These are phyloP conservation scores for Millerozyma acaciae DNA, from an alignment of 805 yeast species.

Conservation along the genomic window DNA sequence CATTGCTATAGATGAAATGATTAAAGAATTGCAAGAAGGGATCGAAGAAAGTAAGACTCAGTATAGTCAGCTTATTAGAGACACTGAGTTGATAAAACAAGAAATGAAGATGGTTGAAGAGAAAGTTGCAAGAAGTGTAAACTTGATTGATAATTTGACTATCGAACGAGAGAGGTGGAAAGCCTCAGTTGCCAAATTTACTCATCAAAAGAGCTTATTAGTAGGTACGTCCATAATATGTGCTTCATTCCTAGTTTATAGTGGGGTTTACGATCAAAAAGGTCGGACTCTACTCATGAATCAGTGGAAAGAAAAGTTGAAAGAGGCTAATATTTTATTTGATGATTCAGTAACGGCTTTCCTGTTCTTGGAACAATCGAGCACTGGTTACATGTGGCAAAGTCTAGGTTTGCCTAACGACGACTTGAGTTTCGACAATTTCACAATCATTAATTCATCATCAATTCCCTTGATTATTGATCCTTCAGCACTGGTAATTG, in stretches of 20 bases:
- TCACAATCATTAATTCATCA: constrained; percentile 44
- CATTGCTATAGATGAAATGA: constrained; percentile 77
- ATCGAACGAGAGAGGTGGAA: constrained; percentile 75
- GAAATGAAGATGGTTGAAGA: constrained; percentile 62
- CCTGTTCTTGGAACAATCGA: constrained; percentile 6
- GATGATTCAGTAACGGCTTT: constrained; percentile 26
- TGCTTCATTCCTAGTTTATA: constrained; percentile 58
- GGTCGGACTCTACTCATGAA: constrained; percentile 34
- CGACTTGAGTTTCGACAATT: constrained; percentile 60
- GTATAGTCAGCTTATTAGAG: constrained; percentile 74
- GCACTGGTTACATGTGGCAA: constrained; percentile 51
- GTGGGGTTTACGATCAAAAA: constrained; percentile 55
- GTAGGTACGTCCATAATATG: constrained; percentile 65
- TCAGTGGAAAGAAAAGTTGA: constrained; percentile 36
- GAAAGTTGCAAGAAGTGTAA: constrained; percentile 60
- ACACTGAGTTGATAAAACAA: constrained; percentile 66
- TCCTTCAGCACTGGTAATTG: constrained; percentile 52
- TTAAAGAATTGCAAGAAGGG: constrained; percentile 62
- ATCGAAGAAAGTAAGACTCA: constrained; percentile 63
- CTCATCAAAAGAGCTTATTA: constrained; percentile 39
- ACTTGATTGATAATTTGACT: constrained; percentile 59
- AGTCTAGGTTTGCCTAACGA: constrained; percentile 53
- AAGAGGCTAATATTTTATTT: constrained; percentile 31
- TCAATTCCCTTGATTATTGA: constrained; percentile 63
- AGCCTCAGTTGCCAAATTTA: constrained; percentile 50